phyloP scores from a whole-genome alignment of 2,329 filamentous ascomycete species.

The Juglanconis oblonga region DNA sequence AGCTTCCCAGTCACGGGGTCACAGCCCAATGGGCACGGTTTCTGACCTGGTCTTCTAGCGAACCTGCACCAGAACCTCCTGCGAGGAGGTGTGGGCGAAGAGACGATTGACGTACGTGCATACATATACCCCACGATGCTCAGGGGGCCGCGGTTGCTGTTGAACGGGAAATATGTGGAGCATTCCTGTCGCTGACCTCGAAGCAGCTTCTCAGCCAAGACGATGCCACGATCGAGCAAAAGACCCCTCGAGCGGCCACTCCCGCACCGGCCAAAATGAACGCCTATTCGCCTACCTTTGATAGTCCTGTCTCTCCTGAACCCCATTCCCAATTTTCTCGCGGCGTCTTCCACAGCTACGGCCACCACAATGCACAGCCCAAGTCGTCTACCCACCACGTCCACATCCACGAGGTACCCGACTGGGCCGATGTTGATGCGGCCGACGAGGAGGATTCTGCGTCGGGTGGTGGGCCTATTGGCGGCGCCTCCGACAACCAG shows the following conservation, averaged over 20 bases:
- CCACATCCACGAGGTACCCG: conserved; percentile 8
- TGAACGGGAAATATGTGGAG: not conserved
- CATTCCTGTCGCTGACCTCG: not conserved
- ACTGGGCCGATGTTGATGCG: conserved; percentile 20
- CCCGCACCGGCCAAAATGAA: not conserved
- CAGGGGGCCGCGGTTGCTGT: not conserved
- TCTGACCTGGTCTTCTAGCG: conserved; percentile 27
- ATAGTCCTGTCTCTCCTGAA: not conserved
- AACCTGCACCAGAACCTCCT: conserved; percentile 48
- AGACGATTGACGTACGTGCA: conserved; percentile 42
- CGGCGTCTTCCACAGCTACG: not conserved
- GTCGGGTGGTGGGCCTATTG: conserved; percentile 12
- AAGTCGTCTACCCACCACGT: conserved; percentile 7
- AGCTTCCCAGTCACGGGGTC: conserved; percentile 10
- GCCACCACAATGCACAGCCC: conserved; percentile 9
- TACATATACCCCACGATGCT: not conserved
- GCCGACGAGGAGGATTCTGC: not conserved
- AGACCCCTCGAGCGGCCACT: not conserved
- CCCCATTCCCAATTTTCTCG: not conserved
- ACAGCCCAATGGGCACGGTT: not conserved
- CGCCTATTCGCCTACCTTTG: not conserved
- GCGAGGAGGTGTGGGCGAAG: conserved; percentile 44
- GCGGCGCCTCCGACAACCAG: conserved; percentile 15
- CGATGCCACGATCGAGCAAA: conserved; percentile 24
- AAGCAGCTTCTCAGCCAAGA: conserved; percentile 28